A percentile compares a stretch with the other conserved stretches of the same genome.
phyloP scores from a whole-genome alignment of 2,329 filamentous ascomycete genomes.

The Colletotrichum plurivorum region DNA sequence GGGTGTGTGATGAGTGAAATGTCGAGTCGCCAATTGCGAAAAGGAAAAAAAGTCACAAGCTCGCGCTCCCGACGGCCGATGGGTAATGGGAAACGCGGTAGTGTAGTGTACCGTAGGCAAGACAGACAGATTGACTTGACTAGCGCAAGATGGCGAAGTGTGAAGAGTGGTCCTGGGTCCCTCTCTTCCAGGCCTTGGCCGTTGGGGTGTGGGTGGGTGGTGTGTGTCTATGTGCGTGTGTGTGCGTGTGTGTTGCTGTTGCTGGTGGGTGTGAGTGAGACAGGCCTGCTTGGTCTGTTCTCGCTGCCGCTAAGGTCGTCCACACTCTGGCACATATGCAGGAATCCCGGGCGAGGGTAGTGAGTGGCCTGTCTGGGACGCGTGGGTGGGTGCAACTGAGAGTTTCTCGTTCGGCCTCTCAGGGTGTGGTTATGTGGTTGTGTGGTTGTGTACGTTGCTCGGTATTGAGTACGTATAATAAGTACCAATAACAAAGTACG shows the following conservation, averaged over 20 bases:
- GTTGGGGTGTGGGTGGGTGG: conserved; percentile 12
- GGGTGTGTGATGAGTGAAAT: conserved; percentile 25
- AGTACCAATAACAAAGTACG: background rate
- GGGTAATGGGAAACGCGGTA: background rate
- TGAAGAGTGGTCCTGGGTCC: conserved; percentile 34
- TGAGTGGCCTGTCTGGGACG: conserved; percentile 22
- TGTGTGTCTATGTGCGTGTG: conserved; percentile 6
- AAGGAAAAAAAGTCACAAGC: conserved; percentile 27
- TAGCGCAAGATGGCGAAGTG: conserved; percentile 34
- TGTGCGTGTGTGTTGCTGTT: conserved; percentile 16
- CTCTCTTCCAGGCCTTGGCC: conserved; percentile 28
- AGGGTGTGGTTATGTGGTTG: background rate
- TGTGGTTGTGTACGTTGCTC: background rate
- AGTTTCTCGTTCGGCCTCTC: conserved; percentile 8
- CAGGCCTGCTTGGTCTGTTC: conserved; percentile 22
- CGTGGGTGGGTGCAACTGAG: conserved; percentile 19
- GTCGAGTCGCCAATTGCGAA: conserved; percentile 18
- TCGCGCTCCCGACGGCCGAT: background rate
- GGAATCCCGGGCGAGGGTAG: conserved; percentile 24
- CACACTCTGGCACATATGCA: conserved; percentile 26
- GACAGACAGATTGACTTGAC: conserved; percentile 36
- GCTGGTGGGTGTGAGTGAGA: conserved; percentile 20
- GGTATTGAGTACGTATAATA: conserved; percentile 3
- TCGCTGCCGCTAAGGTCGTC: conserved; percentile 29
- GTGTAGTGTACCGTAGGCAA: background rate